phyloP scores from a whole-genome alignment of 257 asterid species.

The Solanum ossicruentum region DNA sequence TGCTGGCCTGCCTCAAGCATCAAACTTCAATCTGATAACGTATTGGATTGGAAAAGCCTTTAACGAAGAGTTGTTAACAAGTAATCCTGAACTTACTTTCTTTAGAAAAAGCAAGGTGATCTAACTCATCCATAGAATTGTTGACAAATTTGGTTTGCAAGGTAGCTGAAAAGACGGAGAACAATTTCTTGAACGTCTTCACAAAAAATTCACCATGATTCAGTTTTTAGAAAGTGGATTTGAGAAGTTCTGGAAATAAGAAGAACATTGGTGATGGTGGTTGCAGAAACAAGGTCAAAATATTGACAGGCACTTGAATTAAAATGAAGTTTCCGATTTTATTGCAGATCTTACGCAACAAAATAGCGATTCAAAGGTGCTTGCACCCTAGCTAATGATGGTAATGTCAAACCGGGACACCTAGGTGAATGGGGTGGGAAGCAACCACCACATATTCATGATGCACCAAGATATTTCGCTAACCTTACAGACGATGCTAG shows the following conservation, averaged over 20 bases:
- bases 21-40: background rate
- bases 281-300: background rate
- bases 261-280: background rate
- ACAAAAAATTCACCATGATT: background rate
- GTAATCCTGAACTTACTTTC: background rate
- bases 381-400: background rate
- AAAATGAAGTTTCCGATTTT: background rate
- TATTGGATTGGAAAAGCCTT: background rate
- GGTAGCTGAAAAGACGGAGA: background rate
- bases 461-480: background rate
- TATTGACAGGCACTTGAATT: background rate
- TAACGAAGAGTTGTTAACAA: background rate
- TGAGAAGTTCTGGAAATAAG: background rate
- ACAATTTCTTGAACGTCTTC: background rate
- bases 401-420: background rate
- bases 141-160: background rate
- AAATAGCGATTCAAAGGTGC: background rate
- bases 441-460: background rate
- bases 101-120: background rate
- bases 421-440: background rate
- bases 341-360: background rate
- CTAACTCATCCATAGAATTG: background rate
- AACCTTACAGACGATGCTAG: background rate
- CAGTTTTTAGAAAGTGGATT: background rate
- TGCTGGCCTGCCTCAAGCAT: background rate